A percentile compares a stretch with the other conserved stretches of the same genome.
phyloP scores from a whole-genome alignment of 169 alveolate species.

The Plasmodium fragile region DNA sequence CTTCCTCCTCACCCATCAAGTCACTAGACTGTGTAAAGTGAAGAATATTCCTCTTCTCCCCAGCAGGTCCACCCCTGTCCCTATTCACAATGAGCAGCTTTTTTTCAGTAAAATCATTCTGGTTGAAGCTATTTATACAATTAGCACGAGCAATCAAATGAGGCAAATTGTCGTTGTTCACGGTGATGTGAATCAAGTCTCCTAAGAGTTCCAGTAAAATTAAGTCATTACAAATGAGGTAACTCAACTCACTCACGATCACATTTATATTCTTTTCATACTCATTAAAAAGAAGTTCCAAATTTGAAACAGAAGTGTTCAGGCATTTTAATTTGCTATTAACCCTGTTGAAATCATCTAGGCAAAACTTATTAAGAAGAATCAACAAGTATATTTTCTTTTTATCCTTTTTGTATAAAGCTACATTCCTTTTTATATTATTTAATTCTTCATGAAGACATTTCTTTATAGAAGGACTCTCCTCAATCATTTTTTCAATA shows the following conservation, averaged over 20 bases:
- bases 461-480: conserved; percentile 38
- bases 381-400: conserved; percentile 36
- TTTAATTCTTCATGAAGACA: conserved; percentile 27
- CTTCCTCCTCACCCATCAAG: neutral
- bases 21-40: conserved; percentile 4
- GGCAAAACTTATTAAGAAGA: conserved; percentile 26
- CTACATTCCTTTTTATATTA: conserved; percentile 21
- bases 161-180: conserved; percentile 11
- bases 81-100: conserved; percentile 9
- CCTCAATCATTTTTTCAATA: conserved; percentile 63
- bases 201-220: neutral
- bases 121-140: neutral
- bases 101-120: conserved; percentile 1
- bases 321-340: conserved; percentile 28
- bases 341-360: conserved; percentile 16
- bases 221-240: conserved; percentile 11
- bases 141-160: neutral
- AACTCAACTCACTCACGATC: conserved; percentile 10
- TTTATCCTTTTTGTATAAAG: conserved; percentile 27
- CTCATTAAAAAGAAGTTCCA: conserved; percentile 28
- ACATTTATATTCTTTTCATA: conserved; percentile 26
- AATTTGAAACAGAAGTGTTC: conserved; percentile 12
- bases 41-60: neutral
- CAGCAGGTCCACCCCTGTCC: neutral
- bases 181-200: neutral